These are phyloP conservation scores for Mucor circinelloides DNA, from an alignment of 371 early-diverging fungal genomes.

Conservation along the genomic window DNA sequence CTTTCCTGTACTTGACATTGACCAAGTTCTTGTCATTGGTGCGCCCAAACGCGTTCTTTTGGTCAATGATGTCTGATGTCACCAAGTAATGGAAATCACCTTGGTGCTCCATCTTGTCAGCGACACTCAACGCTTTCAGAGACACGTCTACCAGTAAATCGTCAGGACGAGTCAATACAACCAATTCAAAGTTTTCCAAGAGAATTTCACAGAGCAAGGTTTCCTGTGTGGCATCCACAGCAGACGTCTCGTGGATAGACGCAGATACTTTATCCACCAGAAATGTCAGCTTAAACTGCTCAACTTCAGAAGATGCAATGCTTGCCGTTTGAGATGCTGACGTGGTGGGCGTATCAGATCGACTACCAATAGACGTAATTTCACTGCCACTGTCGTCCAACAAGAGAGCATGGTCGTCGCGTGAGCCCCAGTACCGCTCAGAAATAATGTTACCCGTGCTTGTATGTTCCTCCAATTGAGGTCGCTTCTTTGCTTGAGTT, in stretches of 20 bases:
- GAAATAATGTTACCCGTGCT: conserved; percentile 20
- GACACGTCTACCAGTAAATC: conserved; percentile 65
- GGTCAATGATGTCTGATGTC: conserved; percentile 54
- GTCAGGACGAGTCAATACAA: conserved; percentile 59
- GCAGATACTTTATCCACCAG: conserved; percentile 73
- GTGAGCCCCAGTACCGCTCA: conserved; percentile 27
- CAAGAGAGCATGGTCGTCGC: conserved; percentile 10
- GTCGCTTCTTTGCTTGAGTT: background rate
- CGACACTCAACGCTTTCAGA: conserved; percentile 63
- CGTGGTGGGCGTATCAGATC: conserved; percentile 15
- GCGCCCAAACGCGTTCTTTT: background rate
- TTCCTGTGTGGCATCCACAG: conserved; percentile 36
- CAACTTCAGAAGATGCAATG: conserved; percentile 45
- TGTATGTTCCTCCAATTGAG: background rate
- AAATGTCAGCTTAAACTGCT: conserved; percentile 72
- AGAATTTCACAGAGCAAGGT: conserved; percentile 53
- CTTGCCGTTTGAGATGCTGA: conserved; percentile 10
- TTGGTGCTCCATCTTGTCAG: conserved; percentile 57
- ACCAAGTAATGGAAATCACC: conserved; percentile 66
- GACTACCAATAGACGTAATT: conserved; percentile 16
- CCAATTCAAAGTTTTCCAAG: conserved; percentile 59
- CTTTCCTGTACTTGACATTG: conserved; percentile 61
- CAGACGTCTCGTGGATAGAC: conserved; percentile 59
- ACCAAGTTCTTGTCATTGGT: conserved; percentile 48
- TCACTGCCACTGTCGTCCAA: conserved; percentile 26